These are phyloP conservation scores for Acacia pycnantha DNA, from an alignment of 331 rosid genomes.

Conservation along the genomic window DNA sequence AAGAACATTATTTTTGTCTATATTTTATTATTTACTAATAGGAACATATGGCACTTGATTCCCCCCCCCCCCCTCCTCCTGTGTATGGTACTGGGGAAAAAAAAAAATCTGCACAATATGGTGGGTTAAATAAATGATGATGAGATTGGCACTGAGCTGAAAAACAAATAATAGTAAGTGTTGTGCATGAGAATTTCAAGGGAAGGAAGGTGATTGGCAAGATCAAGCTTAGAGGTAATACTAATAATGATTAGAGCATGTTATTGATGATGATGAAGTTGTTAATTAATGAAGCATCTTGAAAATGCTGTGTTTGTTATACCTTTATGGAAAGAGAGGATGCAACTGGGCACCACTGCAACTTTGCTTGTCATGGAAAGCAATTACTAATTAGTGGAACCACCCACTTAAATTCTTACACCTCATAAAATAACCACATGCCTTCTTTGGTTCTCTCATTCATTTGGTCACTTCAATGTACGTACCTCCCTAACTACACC, in stretches of 20 bases:
- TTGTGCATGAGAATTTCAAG: neutral
- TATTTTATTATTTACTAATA: neutral
- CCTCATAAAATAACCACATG: neutral
- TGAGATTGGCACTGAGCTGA: neutral
- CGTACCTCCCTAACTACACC: constrained; percentile 30
- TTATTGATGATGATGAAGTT: neutral
- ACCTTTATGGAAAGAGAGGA: constrained; percentile 2
- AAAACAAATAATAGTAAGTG: neutral
- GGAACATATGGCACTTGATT: neutral
- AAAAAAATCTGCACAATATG: neutral
- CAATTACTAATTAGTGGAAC: neutral
- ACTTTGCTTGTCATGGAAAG: constrained; percentile 16
- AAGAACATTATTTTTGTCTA: neutral
- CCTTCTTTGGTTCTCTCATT: neutral
- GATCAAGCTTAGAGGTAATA: neutral
- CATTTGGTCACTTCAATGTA: neutral
- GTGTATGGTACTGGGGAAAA: neutral
- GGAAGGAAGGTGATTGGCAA: neutral
- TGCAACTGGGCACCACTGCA: constrained; percentile 3
- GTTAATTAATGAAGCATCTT: neutral
- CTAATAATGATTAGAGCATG: neutral
- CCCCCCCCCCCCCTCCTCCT: too few species aligned
- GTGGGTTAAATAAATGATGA: neutral
- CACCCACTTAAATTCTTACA: too few species aligned
- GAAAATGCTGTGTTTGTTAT: constrained; percentile 3